Evolutionary conservation across 148 eudicot genomes (phyloP), one percentile per base, ranked within the genome.

Genomic region (Cornus controversa): DNA sequence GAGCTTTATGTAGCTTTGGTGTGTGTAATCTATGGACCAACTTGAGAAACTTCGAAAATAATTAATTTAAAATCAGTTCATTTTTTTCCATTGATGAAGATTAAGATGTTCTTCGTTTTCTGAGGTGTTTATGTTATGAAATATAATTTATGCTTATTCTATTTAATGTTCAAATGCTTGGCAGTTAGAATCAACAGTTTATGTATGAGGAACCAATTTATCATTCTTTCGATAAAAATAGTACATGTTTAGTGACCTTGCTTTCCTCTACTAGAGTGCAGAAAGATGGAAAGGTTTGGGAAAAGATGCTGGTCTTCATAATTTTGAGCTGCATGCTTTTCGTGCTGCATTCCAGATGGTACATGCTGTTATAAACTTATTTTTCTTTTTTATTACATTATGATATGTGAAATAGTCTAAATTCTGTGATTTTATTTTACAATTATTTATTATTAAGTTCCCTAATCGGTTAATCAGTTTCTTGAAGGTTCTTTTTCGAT

Each of bases 321-420:
- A 95, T 83, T 95, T 95, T 84, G 93, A 93, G 82, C 78, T 92
- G 86, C 98, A 95, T 90, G 90, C 91, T 72, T 91, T 88, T 79
- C 96, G 98, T 71, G 98, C 98, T 82, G 91, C 87, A 82, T 93
- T 95, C 80, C 98, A 95, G 85, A 91, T 95, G 96, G 97, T 94
- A 87, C 70, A 66, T 23, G 24, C 73, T 70, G 53, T 74, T 75
- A 29, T 37, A 1, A 9, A 70, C 25, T 66, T 23, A 7, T 67
- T 67, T 47, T 64, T 20, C 60, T 24, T 37, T 37, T 34, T 11
- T 34, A 65, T 47, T 45, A 11, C 4, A 16, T 66, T 64, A 36
- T 54, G 34, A 24, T 40, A 40, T 40, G 31, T 63, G 11, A 23
- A 76, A 10, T 9, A 20, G 26, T 14, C 25, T 8, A 1, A 10